phyloP scores from a whole-genome alignment of 257 asterid species.

The Przewalskia tangutica region DNA sequence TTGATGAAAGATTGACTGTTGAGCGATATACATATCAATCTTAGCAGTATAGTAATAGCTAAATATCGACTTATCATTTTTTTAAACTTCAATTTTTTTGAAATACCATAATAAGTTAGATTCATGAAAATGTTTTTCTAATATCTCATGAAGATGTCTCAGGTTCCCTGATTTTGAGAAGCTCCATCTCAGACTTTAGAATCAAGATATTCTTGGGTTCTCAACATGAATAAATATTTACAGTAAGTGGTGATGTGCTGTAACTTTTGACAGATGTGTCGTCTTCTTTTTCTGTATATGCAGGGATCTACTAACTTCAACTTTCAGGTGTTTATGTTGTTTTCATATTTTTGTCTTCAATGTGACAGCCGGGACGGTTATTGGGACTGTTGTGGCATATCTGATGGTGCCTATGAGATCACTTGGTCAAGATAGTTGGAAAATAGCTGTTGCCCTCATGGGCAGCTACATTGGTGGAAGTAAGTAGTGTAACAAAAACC shows the following conservation, averaged over 20 bases:
- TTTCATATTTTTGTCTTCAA: neutral
- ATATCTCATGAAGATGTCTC: neutral
- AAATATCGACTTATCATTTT: neutral
- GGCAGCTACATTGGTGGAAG: conserved; percentile 94
- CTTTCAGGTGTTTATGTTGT: neutral
- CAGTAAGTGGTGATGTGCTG: neutral
- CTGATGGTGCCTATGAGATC: conserved; percentile 71
- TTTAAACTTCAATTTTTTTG: neutral
- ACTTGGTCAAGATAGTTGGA: conserved; percentile 80
- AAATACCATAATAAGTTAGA: neutral
- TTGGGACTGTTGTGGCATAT: conserved; percentile 70
- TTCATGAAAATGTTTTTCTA: neutral
- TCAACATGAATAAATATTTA: neutral
- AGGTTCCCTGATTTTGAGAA: neutral
- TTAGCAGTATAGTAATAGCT: neutral
- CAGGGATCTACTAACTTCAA: neutral
- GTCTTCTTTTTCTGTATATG: neutral
- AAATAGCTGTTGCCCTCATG: conserved; percentile 81
- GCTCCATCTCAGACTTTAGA: neutral
- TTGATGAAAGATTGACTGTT: neutral
- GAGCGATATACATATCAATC: neutral
- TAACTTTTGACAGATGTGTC: neutral
- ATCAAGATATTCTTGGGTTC: neutral
- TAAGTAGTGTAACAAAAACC: conserved; percentile 14
- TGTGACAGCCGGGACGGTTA: conserved; percentile 60